Base-by-base conservation (phyloP, 1,139 yeast species). In the Debaryomyces coudertii region DNA sequence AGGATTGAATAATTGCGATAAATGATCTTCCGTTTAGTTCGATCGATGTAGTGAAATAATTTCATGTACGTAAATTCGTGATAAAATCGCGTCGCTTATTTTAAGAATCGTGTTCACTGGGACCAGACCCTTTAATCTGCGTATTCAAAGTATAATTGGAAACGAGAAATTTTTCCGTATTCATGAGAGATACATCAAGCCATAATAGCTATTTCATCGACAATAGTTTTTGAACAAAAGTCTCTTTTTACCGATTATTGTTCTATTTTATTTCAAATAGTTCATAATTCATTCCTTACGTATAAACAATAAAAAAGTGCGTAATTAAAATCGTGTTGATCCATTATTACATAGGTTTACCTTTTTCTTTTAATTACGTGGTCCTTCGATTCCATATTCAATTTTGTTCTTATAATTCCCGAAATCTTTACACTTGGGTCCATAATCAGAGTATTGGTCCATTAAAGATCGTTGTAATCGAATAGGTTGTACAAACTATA, bases 311-410 rank as follows among this genome's bases (percentile, higher is more conserved):
- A 37, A 12, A 37, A 12, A 29, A 20, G 33, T 37, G 41, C 41
- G 41, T 37, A 28, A 37, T 15, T 37, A 37, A 37, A 20, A 37
- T 37, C 41, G 41, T 37, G 41, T 37, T 25, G 15, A 12, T 31
- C 27, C 5, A 22, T 7, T 7, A n/a, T 7, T 34, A 34, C 36
- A 34, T 20, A 11, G 40, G 25, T 25, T 36, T 22, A 2, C 12
- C 20, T 1, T 11, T 15, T 12, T 27, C 16, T 25, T 37, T 37
- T 28, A 37, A 28, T 37, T 25, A 27, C 25, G 11, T 37, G 9
- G 34, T 28, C 15, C 29, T 27, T 37, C 34, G 12, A 18, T 18
- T 37, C 27, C 34, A 28, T 28, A 28, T 37, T 37, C 23, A 20
- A 37, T 20, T 20, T 14, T 16, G 28, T 37, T 36, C 29, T 24